Evolutionary conservation across 768 basidiomycete genomes (phyloP), one percentile per base, ranked within the genome.

Genomic region (Suillus occidentalis): DNA sequence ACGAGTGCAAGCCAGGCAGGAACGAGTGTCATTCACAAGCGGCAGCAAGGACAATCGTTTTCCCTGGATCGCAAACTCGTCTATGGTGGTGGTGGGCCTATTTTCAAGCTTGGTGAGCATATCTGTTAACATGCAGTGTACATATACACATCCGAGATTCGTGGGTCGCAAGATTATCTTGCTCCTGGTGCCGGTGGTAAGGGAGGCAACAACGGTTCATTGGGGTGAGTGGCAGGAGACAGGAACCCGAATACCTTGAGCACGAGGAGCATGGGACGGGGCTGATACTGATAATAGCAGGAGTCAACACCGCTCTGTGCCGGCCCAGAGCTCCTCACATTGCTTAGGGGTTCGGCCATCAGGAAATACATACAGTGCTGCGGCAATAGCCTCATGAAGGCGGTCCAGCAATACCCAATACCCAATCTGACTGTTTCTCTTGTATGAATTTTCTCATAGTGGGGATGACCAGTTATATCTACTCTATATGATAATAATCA

Each of bases 301-400:
- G 73, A 74, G 47, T 79, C 78, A 67, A 80, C 80, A 68, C 79
- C 76, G 61, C 79, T 78, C 37, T 72, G 70, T 31, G 72, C 65
- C 14, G 22, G 1, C 14, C 7, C 2, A 49, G 25, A 50, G 7
- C 13, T 84, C 66, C 10, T 49, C 22, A 14, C 47, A 22, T 25
- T 22, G 47, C 66, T 75, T 37, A 82, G 81, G 53, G 78, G 76
- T 1, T 7, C 7, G 34, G 8, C 36, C 68, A 76, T 4, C 74
- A 78, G 61, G 69, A 60, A 72, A 86, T 66, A 84, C 79, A 12
- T 84, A 75, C 72, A 76, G 84, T 52, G 63, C 68, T 31, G 76
- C 77, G 2, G 79, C 73, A 45, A 82, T 84, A 50, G 63, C 71
- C 22, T 78, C 60, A 47, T 82, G 10, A 50, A 63, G 1, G 40